Percentiles rank a stretch among this genome's conserved stretches.
Evolutionary conservation across 139 green algal genomes (phyloP).

Genomic region (Chlamydomonas incerta): DNA sequence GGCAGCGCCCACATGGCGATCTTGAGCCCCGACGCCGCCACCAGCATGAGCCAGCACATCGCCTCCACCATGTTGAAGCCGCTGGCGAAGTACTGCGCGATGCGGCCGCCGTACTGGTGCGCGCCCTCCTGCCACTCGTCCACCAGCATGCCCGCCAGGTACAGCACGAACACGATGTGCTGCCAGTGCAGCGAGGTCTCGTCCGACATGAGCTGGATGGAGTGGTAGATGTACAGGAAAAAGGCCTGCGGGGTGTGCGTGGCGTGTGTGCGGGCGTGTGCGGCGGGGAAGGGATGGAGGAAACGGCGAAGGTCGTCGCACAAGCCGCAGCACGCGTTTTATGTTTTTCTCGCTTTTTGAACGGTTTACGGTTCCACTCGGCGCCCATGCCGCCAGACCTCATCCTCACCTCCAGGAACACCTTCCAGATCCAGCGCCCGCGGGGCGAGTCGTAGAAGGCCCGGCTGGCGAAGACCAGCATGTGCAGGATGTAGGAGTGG

Average conservation of each 20-base stretch:
- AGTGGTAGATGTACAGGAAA: constrained; percentile 13
- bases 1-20: not conserved
- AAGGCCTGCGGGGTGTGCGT: not conserved
- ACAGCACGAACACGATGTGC: not conserved
- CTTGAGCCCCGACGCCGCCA: not conserved
- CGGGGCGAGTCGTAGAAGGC: constrained; percentile 13
- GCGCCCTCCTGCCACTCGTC: not conserved
- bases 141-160: not conserved
- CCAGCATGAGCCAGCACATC: not conserved
- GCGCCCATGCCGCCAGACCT: too few species aligned
- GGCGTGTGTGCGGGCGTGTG: too few species aligned
- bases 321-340: too few species aligned
- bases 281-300: too few species aligned
- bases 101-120: constrained; percentile 1
- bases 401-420: not conserved
- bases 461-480: not conserved
- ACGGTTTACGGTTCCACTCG: too few species aligned
- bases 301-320: too few species aligned
- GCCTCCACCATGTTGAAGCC: constrained; percentile 1
- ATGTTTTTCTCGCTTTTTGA: too few species aligned
- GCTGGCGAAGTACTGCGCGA: not conserved
- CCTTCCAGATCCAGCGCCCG: not conserved
- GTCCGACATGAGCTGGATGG: not conserved
- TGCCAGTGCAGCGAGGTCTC: not conserved
- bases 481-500: constrained; percentile 1